A percentile compares a stretch with the other conserved stretches of the same genome.
Conservation (phyloP, 2,329 filamentous ascomycete species). For the Apiospora phragmitis region DNA sequence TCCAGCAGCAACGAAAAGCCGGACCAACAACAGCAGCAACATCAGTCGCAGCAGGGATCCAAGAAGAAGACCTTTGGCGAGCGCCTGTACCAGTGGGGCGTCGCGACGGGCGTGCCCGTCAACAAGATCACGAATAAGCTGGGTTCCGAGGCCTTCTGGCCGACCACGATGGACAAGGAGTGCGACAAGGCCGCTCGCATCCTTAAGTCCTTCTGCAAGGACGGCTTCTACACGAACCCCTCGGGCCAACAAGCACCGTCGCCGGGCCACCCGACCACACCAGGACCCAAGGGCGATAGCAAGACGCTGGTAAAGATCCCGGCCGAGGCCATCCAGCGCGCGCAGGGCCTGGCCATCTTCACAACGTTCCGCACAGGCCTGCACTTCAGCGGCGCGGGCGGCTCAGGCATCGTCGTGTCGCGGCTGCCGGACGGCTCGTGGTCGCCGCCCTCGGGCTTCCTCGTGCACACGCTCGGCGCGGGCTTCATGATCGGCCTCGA, state of each 20-base stretch:
- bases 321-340: constrained; percentile 61
- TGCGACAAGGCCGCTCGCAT: constrained; percentile 89
- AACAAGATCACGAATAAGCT: constrained; percentile 81
- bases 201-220: constrained; percentile 78
- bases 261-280: constrained; percentile 25
- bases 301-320: constrained; percentile 57
- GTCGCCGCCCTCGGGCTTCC: constrained; percentile 81
- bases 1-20: not conserved
- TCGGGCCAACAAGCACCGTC: constrained; percentile 20
- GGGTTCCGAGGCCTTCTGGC: constrained; percentile 83
- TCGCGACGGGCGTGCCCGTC: constrained; percentile 67
- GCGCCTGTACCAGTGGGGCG: constrained; percentile 34
- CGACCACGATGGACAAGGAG: constrained; percentile 82
- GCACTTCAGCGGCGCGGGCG: constrained; percentile 65
- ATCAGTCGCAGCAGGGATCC: constrained; percentile 19
- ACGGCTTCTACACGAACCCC: constrained; percentile 47
- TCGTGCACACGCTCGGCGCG: constrained; percentile 76
- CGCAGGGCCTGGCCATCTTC: constrained; percentile 71
- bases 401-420: constrained; percentile 64
- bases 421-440: constrained; percentile 66
- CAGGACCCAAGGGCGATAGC: constrained; percentile 35
- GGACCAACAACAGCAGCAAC: constrained; percentile 18
- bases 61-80: constrained; percentile 20
- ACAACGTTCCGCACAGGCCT: constrained; percentile 69
- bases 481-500: constrained; percentile 82